Percentiles rank a stretch among this genome's conserved stretches.
These are phyloP conservation scores for Huiozyma sinensis DNA, from an alignment of 805 yeast genomes.

Conservation along the genomic window DNA sequence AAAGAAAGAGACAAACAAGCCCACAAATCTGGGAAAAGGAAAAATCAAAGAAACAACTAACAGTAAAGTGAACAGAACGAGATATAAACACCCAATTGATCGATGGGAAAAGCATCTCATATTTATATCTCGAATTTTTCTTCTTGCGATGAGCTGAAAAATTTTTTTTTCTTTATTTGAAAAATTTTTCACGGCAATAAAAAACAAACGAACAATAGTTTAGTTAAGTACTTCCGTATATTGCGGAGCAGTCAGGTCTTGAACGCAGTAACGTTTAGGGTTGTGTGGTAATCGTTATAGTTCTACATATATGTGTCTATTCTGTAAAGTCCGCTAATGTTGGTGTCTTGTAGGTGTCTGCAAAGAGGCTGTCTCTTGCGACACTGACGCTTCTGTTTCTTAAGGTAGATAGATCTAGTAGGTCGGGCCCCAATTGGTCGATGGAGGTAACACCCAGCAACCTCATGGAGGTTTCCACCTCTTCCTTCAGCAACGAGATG, in stretches of 20 bases:
- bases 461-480: conserved; percentile 68
- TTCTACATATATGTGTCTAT: too few relatives aligned
- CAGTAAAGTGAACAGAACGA: not conserved
- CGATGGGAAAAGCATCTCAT: conserved; percentile 1
- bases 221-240: too few relatives aligned
- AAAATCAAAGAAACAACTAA: not conserved
- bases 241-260: too few relatives aligned
- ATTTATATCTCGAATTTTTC: conserved; percentile 4
- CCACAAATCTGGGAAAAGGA: conserved; percentile 3
- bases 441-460: conserved; percentile 62
- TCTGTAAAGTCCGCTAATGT: conserved; percentile 40
- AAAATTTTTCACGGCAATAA: not conserved
- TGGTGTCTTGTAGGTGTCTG: conserved; percentile 46
- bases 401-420: conserved; percentile 47
- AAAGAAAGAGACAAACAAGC: conserved; percentile 2
- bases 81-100: not conserved
- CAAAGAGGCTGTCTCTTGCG: conserved; percentile 47
- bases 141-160: not conserved
- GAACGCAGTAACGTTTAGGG: too few relatives aligned
- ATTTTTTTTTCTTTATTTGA: not conserved
- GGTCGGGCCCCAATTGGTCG: conserved; percentile 46
- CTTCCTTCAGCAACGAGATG: conserved; percentile 54
- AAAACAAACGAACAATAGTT: not conserved
- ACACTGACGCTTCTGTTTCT: conserved; percentile 32
- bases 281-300: too few relatives aligned